Evolutionary conservation across 768 basidiomycete species (phyloP), one percentile per base, ranked within the genome.

Genomic region (Cubamyces lactineus): DNA sequence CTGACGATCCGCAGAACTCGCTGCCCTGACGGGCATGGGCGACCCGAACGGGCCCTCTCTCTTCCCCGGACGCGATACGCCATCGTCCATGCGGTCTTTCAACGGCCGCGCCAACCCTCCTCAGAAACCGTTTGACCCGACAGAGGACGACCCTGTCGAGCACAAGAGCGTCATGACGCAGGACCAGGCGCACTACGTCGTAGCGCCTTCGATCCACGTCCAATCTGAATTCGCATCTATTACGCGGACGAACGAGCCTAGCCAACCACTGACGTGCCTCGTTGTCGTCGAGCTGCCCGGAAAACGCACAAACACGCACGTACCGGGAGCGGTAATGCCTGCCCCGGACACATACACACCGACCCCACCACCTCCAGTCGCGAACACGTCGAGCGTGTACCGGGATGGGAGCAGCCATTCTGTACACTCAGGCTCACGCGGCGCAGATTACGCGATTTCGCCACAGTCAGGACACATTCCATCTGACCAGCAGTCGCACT

Each of bases 131-230:
- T 85, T 83, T 70, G 90, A 91, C 71, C 90, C 89, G 38, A 86
- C 80, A 64, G 90, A 91, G 55, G 96, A 98, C 73, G 96, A 98
- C 75, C 90, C 92, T 1, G 51, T 66, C 28, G 69, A 70, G 9
- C 66, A 70, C 59, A 59, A 57, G 40, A 30, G 34, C 9, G 48
- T 54, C 7, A 23, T 81, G 65, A 66, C 66, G 23, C 73, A 72
- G 5, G 68, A 69, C 51, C 81, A 86, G 59, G 72, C 82, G 23
- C 80, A 83, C 60, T 93, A 91, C 70, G 85, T 98, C 65, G 89
- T 97, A 70, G 87, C 94, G 0, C 97, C 97, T 7, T 87, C 89
- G 24, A 97, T 99, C 70, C 91, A 93, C 72, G 92, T 98, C 70
- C 87, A 94, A 46, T 87, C 96, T 6, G 97, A 99, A 76, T 96